phyloP scores from a whole-genome alignment of 1,284 basidiomycete genomes.

The Sphagnurus paluster region DNA sequence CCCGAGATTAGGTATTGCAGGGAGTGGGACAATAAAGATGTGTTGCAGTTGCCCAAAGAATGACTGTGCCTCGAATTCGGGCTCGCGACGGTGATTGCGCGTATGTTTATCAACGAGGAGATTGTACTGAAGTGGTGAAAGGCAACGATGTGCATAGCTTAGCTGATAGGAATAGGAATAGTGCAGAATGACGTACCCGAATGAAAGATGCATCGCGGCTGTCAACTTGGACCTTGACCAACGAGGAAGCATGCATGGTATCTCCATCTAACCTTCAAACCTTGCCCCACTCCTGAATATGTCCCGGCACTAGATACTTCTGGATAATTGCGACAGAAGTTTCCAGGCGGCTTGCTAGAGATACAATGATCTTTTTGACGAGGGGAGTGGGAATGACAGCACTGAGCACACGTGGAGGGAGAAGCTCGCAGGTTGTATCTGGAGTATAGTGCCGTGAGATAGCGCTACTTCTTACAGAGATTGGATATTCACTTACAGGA shows the following conservation, averaged over 20 bases:
- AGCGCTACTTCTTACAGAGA: not conserved
- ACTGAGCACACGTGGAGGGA: constrained; percentile 7
- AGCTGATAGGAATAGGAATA: not conserved
- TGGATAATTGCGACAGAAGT: not conserved
- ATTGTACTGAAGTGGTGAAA: constrained; percentile 3
- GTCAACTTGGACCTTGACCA: not conserved
- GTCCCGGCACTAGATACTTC: not conserved
- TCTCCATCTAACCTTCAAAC: constrained; percentile 7
- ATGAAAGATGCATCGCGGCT: constrained; percentile 9
- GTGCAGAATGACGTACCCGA: constrained; percentile 1
- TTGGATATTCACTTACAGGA: constrained; percentile 2
- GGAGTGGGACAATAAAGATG: constrained; percentile 5
- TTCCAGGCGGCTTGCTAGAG: constrained; percentile 12
- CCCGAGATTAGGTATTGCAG: not conserved
- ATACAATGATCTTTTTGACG: constrained; percentile 13
- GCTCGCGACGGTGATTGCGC: not conserved
- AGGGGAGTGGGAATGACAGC: not conserved
- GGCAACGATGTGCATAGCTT: too few relatives aligned
- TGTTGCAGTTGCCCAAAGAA: constrained; percentile 8
- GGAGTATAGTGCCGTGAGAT: not conserved
- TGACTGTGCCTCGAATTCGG: not conserved
- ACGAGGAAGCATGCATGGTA: constrained; percentile 1
- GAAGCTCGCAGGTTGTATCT: constrained; percentile 15
- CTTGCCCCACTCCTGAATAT: constrained; percentile 5
- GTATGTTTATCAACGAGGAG: constrained; percentile 4